Conservation (phyloP, 768 basidiomycete genomes). For the Cytidiella melzeri region DNA sequence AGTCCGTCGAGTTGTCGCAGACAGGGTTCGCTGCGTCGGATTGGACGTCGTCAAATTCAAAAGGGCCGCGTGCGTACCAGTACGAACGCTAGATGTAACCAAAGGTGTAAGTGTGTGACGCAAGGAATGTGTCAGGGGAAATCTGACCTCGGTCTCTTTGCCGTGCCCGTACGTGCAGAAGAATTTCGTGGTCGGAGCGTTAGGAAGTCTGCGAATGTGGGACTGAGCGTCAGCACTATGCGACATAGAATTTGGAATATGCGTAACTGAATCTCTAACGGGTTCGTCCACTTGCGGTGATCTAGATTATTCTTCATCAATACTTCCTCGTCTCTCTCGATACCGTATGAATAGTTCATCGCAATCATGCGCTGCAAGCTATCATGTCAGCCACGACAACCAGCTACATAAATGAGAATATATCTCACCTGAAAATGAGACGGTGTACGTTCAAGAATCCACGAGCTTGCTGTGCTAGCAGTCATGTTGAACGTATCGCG, state of each 20-base stretch:
- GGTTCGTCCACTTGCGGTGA: slow-evolving; percentile 88
- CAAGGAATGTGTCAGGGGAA: slow-evolving; percentile 3
- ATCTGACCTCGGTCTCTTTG: slow-evolving; percentile 83
- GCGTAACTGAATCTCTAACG: slow-evolving; percentile 73
- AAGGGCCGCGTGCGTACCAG: slow-evolving; percentile 74
- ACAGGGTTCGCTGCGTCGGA: slow-evolving; percentile 37
- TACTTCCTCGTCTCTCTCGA: slow-evolving; percentile 67
- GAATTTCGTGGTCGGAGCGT: slow-evolving; percentile 88
- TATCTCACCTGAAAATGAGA: slow-evolving; percentile 63
- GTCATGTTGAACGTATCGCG: slow-evolving; percentile 65
- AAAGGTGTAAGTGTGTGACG: slow-evolving; percentile 3
- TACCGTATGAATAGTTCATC: slow-evolving; percentile 83
- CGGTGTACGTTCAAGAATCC: slow-evolving; percentile 82
- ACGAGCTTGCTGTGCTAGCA: slow-evolving; percentile 62
- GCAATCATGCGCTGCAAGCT: slow-evolving; percentile 64
- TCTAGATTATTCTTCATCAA: slow-evolving; percentile 66
- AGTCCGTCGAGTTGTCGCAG: slow-evolving; percentile 42
- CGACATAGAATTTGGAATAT: neutral
- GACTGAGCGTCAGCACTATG: neutral
- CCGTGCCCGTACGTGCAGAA: slow-evolving; percentile 94
- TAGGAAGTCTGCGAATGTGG: slow-evolving; percentile 52
- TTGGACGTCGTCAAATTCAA: slow-evolving; percentile 56
- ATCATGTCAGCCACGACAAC: neutral
- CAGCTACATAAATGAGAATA: neutral
- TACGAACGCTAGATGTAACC: slow-evolving; percentile 60